Evolutionary conservation across 768 basidiomycete genomes (phyloP), one percentile per base, ranked within the genome.

Genomic region (Rhizopogon vulgaris): DNA sequence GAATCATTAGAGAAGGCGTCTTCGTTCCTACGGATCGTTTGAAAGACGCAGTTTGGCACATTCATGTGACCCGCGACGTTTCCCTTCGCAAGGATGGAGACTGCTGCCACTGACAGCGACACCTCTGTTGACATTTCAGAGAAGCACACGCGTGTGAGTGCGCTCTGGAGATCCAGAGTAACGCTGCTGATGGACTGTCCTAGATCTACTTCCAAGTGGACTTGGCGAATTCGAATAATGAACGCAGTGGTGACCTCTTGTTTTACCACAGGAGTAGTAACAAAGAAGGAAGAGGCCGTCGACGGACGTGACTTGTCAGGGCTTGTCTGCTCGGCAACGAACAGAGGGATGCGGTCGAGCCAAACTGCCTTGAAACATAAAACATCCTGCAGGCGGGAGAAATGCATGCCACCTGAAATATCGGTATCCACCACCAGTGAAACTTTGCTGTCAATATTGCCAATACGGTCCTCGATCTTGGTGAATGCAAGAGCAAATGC

Each of bases 311-410:
- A 53, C 52, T 48, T 45, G 56, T 34, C 36, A 32, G 63, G 64
- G 46, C 49, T 48, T 45, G 68, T 41, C 37, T 60, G 30, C 34
- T 69, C 75, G 37, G 73, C 66, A 17, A 81, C 79, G 60, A 94
- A 79, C 7, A 88, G 71, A 0, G 91, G 90, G 25, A 94, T 90
- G 36, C 83, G 83, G 61, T 94, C 92, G 41, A 95, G 66, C 91
- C 93, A 95, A 11, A 95, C 90, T 5, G 93, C 92, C 66, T 94
- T 94, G 78, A 95, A 92, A 66, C 90, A 94, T 17, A 97, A 75
- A 49, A 94, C 83, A 63, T 96, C 94, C 67, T 94, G 93, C 27
- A 96, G 69, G 11, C 93, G 83, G 4, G 90, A 89, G 61, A 97
- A 86, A 18, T 85, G 82, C 38, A 94, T 78, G 6, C 77, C 83